Percentiles rank a stretch among this genome's conserved stretches.
Conservation (phyloP, 139 green algal species). For the Dunaliella primolecta region DNA sequence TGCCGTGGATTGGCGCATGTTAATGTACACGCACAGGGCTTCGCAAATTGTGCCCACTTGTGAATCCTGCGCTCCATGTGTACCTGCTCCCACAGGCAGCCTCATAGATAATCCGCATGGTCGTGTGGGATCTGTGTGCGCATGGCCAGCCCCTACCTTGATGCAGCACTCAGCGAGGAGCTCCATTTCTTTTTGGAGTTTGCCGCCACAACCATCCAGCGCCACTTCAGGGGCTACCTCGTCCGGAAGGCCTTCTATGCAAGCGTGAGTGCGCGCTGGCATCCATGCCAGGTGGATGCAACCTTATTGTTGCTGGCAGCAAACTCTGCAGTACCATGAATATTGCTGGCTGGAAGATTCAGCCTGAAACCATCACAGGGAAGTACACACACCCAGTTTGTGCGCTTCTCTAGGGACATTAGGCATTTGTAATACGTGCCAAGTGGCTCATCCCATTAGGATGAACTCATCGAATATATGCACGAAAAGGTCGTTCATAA, state of each 20-base stretch:
- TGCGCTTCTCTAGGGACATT: too few species aligned
- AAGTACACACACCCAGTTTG: not conserved
- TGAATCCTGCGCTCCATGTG: too few species aligned
- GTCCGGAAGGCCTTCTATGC: constrained; percentile 21
- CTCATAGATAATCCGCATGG: not conserved
- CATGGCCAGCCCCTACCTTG: not conserved
- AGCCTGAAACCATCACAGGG: not conserved
- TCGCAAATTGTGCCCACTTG: too few species aligned
- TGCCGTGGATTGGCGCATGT: too few species aligned
- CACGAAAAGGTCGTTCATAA: too few species aligned
- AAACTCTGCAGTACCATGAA: not conserved
- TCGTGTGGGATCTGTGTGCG: not conserved
- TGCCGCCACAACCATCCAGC: constrained; percentile 39
- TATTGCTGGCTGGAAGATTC: too few species aligned
- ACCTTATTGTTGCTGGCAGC: not conserved
- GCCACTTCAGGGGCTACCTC: constrained; percentile 29
- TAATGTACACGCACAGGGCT: too few species aligned
- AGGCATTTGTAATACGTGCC: too few species aligned
- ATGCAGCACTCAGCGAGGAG: not conserved
- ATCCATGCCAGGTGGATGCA: not conserved
- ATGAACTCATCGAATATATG: too few species aligned
- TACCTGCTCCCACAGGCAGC: too few species aligned
- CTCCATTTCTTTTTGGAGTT: constrained; percentile 16
- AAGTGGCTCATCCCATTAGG: too few species aligned
- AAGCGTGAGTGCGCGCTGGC: constrained; percentile 11